Evolutionary conservation across 192 early-diverging fungal genomes (phyloP), one percentile per base, ranked within the genome.

Genomic region (Entrophospora sp.): DNA sequence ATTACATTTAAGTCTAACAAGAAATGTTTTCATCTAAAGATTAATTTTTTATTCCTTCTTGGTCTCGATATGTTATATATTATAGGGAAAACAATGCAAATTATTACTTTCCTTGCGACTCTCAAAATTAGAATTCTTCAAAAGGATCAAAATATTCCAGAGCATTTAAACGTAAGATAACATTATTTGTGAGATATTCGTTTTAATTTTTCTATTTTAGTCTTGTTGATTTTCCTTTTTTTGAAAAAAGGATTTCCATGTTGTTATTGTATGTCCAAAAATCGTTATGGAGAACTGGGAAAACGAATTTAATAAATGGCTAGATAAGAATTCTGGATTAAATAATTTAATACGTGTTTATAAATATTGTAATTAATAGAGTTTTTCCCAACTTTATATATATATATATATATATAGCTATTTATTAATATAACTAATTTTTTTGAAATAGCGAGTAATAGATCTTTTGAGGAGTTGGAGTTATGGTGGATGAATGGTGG

Each of bases 271-370:
- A 24, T 82, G 85, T 12, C 91, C 91, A 10, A 71, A 83, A 1
- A 85, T 81, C 1, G 77, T 91, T 20, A 62, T 90, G 22, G 55
- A 75, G 4, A 93, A 93, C 69, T 95, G 91, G 93, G 60, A 69
- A 5, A 68, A 69, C 25, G 89, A 95, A 60, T 86, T 93, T 62
- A 48, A 72, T 7, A 74, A 79, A 45, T 93, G 89, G 91, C 77
- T 88, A 18, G 73, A 71, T 7, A 10, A n/a, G 2, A 51, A 61
- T 18, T 14, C 37, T n/a, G 20, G 20, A 61, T 0, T 69, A 79
- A 31, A 64, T 18, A 53, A 35, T 5, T 40, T 86, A 5, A 67
- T 66, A 7, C 71, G 76, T n/a, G 61, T 87, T 22, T 71, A 75
- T 72, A 83, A 81, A 61, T n/a, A n/a, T n/a, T n/a, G n/a, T n/a